Percentiles rank a stretch among this genome's conserved stretches.
Evolutionary conservation across 1,139 yeast genomes (phyloP).

Genomic region (Saccharomyces hybrid): DNA sequence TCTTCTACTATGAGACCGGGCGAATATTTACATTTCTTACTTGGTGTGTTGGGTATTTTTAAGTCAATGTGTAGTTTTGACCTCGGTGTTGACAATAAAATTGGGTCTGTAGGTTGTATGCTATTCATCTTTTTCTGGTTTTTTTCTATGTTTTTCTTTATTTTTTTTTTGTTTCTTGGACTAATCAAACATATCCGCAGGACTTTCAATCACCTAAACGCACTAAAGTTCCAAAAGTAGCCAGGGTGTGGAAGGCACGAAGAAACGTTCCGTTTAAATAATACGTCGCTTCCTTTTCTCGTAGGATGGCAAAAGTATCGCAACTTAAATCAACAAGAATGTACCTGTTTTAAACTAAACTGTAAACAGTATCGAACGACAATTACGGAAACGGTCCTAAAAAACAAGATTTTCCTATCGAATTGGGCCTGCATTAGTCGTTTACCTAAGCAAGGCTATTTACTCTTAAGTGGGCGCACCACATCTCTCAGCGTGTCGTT

Average conservation of each 20-base stretch:
- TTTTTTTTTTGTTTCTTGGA: background rate
- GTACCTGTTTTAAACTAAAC: background rate
- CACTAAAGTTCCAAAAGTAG: background rate
- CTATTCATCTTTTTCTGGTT: background rate
- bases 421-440: background rate
- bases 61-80: conserved; percentile 3
- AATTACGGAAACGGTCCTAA: background rate
- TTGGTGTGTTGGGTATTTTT: conserved; percentile 13
- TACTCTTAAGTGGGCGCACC: background rate
- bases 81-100: conserved; percentile 10
- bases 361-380: background rate
- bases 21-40: conserved; percentile 7
- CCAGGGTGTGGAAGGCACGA: background rate
- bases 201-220: background rate
- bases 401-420: background rate
- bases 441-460: background rate
- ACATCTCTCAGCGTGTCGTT: background rate
- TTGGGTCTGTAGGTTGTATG: background rate
- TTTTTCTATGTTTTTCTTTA: background rate
- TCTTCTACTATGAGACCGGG: background rate
- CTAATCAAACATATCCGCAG: background rate
- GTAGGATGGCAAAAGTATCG: background rate
- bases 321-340: background rate
- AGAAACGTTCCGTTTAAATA: background rate
- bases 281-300: background rate